A percentile compares a stretch with the other conserved stretches of the same genome.
phyloP scores from a whole-genome alignment of 306 rosid genomes.

The Acacia confusa region DNA sequence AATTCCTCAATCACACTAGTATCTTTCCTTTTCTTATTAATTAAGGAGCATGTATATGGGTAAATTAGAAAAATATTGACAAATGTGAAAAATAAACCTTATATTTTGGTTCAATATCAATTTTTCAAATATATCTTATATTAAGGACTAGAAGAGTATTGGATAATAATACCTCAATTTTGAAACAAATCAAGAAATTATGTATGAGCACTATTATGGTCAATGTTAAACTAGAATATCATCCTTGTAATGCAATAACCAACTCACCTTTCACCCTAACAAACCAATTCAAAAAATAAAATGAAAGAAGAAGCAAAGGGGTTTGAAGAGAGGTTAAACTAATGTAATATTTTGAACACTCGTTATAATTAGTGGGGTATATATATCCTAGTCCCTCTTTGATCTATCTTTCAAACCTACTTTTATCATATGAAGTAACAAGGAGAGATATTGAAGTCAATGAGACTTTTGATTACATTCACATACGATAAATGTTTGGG shows the following conservation, averaged over 20 bases:
- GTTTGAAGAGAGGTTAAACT: neutral
- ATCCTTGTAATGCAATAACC: neutral
- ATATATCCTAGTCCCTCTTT: no score
- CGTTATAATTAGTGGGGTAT: neutral
- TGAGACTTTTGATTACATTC: no score
- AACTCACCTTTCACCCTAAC: neutral
- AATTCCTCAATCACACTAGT: no score
- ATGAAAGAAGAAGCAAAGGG: neutral
- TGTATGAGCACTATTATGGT: neutral
- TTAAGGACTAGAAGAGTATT: neutral
- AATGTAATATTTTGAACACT: neutral
- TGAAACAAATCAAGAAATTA: neutral
- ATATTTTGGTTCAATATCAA: no score
- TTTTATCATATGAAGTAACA: no score
- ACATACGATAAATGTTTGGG: no score
- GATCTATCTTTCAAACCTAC: no score
- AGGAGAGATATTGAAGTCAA: no score
- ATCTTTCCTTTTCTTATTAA: no score
- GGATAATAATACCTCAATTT: neutral
- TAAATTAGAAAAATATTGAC: no score
- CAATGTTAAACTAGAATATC: neutral
- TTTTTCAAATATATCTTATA: no score
- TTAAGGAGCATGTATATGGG: rapidly evolving
- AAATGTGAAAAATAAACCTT: no score
- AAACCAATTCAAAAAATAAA: neutral